phyloP scores from a whole-genome alignment of 768 basidiomycete genomes.

The Collybia mongolica region DNA sequence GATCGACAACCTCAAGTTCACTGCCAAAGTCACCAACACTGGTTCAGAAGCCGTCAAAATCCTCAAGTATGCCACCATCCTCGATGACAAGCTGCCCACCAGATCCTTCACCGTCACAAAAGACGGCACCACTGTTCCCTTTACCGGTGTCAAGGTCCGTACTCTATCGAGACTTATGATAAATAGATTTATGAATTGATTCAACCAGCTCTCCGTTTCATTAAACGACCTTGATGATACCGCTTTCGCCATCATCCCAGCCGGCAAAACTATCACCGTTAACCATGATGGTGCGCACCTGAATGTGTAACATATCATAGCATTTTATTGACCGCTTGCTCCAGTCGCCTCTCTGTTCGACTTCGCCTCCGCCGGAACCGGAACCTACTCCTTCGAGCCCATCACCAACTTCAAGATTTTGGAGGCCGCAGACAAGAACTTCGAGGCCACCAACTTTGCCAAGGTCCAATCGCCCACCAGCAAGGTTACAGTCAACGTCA shows the following conservation, averaged over 20 bases:
- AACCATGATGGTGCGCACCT: constrained; percentile 31
- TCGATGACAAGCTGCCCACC: constrained; percentile 39
- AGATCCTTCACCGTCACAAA: constrained; percentile 42
- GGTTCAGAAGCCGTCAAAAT: constrained; percentile 38
- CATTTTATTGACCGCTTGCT: background rate
- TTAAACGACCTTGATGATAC: constrained; percentile 35
- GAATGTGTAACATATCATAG: background rate
- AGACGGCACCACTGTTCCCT: constrained; percentile 33
- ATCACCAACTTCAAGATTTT: constrained; percentile 34
- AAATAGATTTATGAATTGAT: background rate
- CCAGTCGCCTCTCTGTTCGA: constrained; percentile 42
- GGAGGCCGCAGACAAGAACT: constrained; percentile 13
- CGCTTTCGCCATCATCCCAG: constrained; percentile 37
- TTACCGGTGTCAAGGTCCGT: constrained; percentile 44
- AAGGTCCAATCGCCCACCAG: constrained; percentile 23
- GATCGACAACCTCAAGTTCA: constrained; percentile 37
- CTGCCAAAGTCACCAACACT: constrained; percentile 39
- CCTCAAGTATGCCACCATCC: constrained; percentile 46
- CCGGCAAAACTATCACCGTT: constrained; percentile 37
- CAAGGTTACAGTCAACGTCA: constrained; percentile 32
- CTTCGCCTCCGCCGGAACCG: constrained; percentile 37
- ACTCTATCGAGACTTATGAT: background rate
- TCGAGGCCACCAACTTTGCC: constrained; percentile 18
- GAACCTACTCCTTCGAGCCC: constrained; percentile 38
- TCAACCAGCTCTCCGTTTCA: constrained; percentile 31